Evolutionary conservation across 2,329 filamentous ascomycete species (phyloP), one percentile per base, ranked within the genome.

Genomic region (Trichoderma sp.): DNA sequence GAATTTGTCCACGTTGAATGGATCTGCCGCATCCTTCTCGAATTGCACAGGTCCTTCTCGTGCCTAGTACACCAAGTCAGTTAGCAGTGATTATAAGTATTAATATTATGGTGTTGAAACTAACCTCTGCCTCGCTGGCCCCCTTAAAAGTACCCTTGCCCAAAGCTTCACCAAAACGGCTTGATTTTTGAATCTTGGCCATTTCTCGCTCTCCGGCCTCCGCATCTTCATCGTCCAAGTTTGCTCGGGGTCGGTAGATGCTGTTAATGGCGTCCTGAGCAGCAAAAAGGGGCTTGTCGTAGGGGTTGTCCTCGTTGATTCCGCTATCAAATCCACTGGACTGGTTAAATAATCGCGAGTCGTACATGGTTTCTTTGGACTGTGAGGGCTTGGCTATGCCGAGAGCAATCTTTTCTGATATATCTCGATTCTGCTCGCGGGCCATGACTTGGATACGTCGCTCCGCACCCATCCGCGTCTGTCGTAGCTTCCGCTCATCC

Each of bases 271-370:
- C 95, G 77, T 98, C 95, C 78, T 97, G 94, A 16, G 96, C 95
- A 0, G 94, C 94, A 78, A 99, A 99, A 8, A 99, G 84, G 24
- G 96, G 96, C 81, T 98, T 98, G 79, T 98, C 96, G 82, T 98
- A 99, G 0, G 90, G 89, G 77, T 99, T 96, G 79, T 99, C 96
- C 79, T 99, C 96, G 79, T 99, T 99, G 85, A 97, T 94, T 0
- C 95, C 96, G 64, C 90, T 87, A 74, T 94, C 91, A 77, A 99
- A 96, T 0, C 96, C 96, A 74, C 91, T 94, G 6, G 90, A 91
- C 81, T 97, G 93, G 81, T 98, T 97, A 82, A 99, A 99, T 34
- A 99, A 82, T 51, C 96, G 87, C 2, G 94, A 96, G 81, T 99
- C 96, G 82, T 96, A 99, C 96, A 98, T 98, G 28, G 92, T 90